These are phyloP conservation scores for Metschnikowia amazonensis DNA, from an alignment of 805 yeast genomes.

Conservation along the genomic window DNA sequence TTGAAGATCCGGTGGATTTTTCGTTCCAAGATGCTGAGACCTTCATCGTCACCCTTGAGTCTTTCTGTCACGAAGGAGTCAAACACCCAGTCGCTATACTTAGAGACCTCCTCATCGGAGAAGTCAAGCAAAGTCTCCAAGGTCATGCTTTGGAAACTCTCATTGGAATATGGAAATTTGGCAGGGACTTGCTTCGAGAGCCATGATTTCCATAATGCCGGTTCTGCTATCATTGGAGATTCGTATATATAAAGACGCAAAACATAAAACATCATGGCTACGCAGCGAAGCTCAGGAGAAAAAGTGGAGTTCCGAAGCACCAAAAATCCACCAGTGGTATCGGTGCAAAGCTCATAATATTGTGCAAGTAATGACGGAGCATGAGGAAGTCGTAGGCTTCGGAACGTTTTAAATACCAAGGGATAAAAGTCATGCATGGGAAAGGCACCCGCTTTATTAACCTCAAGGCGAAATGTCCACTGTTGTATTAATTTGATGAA, in stretches of 20 bases:
- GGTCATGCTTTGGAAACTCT: constrained; percentile 13
- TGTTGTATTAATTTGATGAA: constrained; percentile 24
- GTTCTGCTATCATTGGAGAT: constrained; percentile 10
- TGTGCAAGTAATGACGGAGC: constrained; percentile 46
- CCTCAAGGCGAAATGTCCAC: constrained; percentile 8
- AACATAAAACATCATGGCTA: constrained; percentile 29
- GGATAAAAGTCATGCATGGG: constrained; percentile 31
- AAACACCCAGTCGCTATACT: constrained; percentile 51
- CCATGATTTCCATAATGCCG: constrained; percentile 22
- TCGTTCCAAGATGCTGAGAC: constrained; percentile 26
- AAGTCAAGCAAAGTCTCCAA: constrained; percentile 41
- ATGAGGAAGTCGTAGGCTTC: constrained; percentile 42
- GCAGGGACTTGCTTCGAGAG: constrained; percentile 8
- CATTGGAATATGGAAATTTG: constrained; percentile 10
- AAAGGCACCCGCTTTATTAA: constrained; percentile 6
- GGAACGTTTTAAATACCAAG: constrained; percentile 37
- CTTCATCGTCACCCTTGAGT: constrained; percentile 16
- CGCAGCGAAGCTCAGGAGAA: constrained; percentile 36
- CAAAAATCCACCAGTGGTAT: constrained; percentile 10
- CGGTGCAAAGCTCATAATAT: constrained; percentile 22
- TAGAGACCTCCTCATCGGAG: constrained; percentile 42
- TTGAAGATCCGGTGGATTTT: constrained; percentile 33
- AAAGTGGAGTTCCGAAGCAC: constrained; percentile 4
- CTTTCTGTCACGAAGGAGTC: constrained; percentile 27
- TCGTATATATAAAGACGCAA: constrained; percentile 27